These are phyloP conservation scores for Colletotrichum kahawae DNA, from an alignment of 2,329 filamentous ascomycete genomes.

Conservation along the genomic window DNA sequence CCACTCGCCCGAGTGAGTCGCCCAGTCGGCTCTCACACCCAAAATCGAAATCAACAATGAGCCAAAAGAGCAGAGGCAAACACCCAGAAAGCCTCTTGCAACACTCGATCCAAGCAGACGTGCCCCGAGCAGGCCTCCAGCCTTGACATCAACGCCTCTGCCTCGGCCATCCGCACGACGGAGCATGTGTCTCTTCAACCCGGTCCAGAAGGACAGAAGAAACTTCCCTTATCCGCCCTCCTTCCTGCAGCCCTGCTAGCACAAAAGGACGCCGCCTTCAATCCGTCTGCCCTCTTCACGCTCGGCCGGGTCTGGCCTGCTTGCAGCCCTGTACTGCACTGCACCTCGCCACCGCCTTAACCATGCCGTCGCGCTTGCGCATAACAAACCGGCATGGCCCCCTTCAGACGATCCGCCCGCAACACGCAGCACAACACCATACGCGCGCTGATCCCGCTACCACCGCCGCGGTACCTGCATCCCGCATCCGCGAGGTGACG, in stretches of 20 bases:
- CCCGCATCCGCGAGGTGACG: not conserved
- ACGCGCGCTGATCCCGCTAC: not conserved
- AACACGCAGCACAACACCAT: not conserved
- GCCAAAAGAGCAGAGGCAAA: not conserved
- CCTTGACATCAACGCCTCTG: not conserved
- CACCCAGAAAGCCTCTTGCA: not conserved
- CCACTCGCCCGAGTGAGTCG: not conserved
- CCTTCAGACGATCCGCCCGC: not conserved
- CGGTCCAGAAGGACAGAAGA: not conserved
- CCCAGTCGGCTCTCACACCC: not conserved
- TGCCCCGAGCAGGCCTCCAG: not conserved
- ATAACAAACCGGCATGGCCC: not conserved
- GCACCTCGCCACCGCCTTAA: not conserved
- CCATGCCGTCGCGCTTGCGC: constrained; percentile 2
- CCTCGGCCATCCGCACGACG: not conserved
- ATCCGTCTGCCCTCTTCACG: not conserved
- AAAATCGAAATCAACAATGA: not conserved
- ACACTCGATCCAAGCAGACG: not conserved
- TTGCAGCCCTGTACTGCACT: not conserved
- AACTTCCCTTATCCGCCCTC: not conserved
- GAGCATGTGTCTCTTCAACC: not conserved
- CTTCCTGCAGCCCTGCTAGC: not conserved
- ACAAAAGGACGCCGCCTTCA: not conserved
- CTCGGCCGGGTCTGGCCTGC: constrained; percentile 2
- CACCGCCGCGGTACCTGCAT: not conserved